phyloP scores from a whole-genome alignment of 1,284 basidiomycete species.

The Cryptococcus wingfieldii region DNA sequence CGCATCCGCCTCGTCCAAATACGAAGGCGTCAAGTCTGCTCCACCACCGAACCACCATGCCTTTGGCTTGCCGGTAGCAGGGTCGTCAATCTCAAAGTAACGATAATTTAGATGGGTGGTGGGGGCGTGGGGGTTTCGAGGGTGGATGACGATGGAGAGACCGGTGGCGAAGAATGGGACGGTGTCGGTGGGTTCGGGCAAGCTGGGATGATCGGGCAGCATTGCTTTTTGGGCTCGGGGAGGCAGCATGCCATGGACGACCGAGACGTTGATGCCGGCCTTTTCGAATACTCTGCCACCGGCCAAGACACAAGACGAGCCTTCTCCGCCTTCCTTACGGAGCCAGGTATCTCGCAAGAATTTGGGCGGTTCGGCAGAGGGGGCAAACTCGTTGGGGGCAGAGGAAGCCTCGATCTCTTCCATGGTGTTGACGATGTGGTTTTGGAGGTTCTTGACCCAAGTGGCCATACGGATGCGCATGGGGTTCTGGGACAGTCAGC shows the following conservation, averaged over 20 bases:
- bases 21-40: conserved; percentile 91
- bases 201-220: conserved; percentile 79
- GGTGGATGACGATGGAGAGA: conserved; percentile 87
- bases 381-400: conserved; percentile 41
- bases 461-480: conserved; percentile 79
- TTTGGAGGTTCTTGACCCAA: conserved; percentile 76
- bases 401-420: conserved; percentile 72
- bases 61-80: conserved; percentile 50
- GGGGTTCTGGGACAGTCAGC: conserved; percentile 40
- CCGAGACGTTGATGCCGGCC: conserved; percentile 90
- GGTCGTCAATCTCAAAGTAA: conserved; percentile 86
- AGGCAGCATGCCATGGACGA: conserved; percentile 84
- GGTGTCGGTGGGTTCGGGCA: conserved; percentile 58
- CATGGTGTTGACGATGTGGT: conserved; percentile 72
- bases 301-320: conserved; percentile 82
- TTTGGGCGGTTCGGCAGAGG: conserved; percentile 37
- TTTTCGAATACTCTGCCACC: conserved; percentile 79
- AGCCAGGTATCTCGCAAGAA: conserved; percentile 89
- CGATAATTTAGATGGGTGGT: conserved; percentile 98
- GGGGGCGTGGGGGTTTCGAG: conserved; percentile 81
- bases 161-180: conserved; percentile 94
- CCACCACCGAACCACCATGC: conserved; percentile 99
- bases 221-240: conserved; percentile 88
- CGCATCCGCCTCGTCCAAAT: conserved; percentile 84
- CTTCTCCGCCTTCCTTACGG: conserved; percentile 72